A percentile compares a stretch with the other conserved stretches of the same genome.
Evolutionary conservation across 2,329 filamentous ascomycete genomes (phyloP).

Genomic region (Fusarium sp.): DNA sequence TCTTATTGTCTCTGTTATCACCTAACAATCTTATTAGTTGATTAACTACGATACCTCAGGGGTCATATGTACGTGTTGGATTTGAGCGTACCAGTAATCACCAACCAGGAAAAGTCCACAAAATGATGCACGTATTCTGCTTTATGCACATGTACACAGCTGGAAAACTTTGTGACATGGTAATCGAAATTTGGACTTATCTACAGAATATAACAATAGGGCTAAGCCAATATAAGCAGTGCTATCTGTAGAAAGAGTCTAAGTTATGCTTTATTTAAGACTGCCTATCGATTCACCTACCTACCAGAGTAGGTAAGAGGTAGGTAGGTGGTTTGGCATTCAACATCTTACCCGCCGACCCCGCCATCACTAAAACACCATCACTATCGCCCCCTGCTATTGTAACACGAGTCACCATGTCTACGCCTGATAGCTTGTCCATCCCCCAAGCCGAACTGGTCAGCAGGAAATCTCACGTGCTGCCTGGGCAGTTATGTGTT

Average conservation of each 20-base stretch:
- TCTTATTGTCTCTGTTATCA: neutral
- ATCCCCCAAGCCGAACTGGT: constrained; percentile 53
- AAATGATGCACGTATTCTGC: too few species aligned
- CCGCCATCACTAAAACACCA: constrained; percentile 26
- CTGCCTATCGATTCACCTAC: neutral
- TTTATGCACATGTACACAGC: too few species aligned
- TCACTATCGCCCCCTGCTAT: neutral
- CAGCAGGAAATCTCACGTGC: constrained; percentile 55
- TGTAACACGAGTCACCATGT: constrained; percentile 8
- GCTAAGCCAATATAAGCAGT: neutral
- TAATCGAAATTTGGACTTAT: neutral
- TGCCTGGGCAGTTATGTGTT: constrained; percentile 75
- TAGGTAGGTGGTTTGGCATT: neutral
- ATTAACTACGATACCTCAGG: neutral
- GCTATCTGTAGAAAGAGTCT: neutral
- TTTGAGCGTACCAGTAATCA: neutral
- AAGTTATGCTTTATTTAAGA: neutral
- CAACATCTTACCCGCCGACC: constrained; percentile 11
- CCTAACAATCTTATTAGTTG: neutral
- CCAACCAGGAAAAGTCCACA: too few species aligned
- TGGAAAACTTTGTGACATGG: neutral
- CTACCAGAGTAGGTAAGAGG: neutral
- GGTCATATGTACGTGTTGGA: neutral
- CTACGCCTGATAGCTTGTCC: constrained; percentile 29
- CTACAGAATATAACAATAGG: neutral